Percentiles rank a stretch among this genome's conserved stretches.
These are phyloP conservation scores for Aotearoamyces nothofagi DNA, from an alignment of 2,329 filamentous ascomycete species.

Conservation along the genomic window DNA sequence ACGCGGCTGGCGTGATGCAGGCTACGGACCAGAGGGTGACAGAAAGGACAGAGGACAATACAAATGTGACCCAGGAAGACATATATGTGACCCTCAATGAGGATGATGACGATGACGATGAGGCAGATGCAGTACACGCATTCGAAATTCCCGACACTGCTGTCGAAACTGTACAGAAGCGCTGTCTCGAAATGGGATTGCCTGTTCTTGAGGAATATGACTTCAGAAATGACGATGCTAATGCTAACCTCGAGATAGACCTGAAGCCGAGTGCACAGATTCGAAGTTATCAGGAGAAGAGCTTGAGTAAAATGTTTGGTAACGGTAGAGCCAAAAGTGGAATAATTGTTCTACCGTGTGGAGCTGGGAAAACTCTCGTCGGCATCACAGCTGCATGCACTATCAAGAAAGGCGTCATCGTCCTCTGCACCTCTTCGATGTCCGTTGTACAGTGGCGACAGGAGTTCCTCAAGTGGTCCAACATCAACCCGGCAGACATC, in stretches of 20 bases:
- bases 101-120: slow-evolving; percentile 73
- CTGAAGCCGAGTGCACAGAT: slow-evolving; percentile 81
- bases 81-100: slow-evolving; percentile 60
- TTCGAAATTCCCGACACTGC: slow-evolving; percentile 77
- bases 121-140: slow-evolving; percentile 75
- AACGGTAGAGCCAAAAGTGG: slow-evolving; percentile 95
- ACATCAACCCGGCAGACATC: slow-evolving; percentile 85
- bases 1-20: slow-evolving; percentile 78
- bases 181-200: slow-evolving; percentile 72
- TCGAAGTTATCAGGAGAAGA: slow-evolving; percentile 91
- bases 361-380: slow-evolving; percentile 91
- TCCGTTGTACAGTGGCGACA: slow-evolving; percentile 93
- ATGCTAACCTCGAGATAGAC: slow-evolving; percentile 87
- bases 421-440: slow-evolving; percentile 95
- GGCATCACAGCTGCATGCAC: slow-evolving; percentile 98
- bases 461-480: slow-evolving; percentile 98
- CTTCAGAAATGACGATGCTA: slow-evolving; percentile 79
- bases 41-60: slow-evolving; percentile 29
- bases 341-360: slow-evolving; percentile 92
- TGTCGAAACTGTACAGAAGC: slow-evolving; percentile 78
- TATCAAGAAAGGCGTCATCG: slow-evolving; percentile 90
- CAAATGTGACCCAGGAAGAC: slow-evolving; percentile 44
- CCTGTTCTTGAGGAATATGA: slow-evolving; percentile 95
- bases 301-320: slow-evolving; percentile 97
- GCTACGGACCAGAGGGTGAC: slow-evolving; percentile 31